Evolutionary conservation across 345 rosid genomes (phyloP).

Genomic region (Linum lewisii): DNA sequence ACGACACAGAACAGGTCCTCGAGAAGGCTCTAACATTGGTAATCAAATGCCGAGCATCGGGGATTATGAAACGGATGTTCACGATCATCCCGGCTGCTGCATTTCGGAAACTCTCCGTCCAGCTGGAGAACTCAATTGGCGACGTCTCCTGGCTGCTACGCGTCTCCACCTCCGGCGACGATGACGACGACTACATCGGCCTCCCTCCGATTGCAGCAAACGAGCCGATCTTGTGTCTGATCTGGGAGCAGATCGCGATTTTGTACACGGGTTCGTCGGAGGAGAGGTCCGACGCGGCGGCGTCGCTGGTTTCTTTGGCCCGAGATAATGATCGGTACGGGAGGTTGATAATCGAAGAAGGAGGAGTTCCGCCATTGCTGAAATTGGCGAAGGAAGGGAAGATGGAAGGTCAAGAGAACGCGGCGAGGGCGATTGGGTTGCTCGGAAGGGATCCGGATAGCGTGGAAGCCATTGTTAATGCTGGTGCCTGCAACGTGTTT

Average conservation of each 20-base stretch:
- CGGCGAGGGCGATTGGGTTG: slow-evolving; percentile 69
- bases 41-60: slow-evolving; percentile 55
- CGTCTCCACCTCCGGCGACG: slow-evolving; percentile 47
- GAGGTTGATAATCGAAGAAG: slow-evolving; percentile 75
- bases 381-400: slow-evolving; percentile 68
- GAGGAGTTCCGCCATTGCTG: slow-evolving; percentile 70
- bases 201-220: slow-evolving; percentile 80
- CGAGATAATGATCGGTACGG: slow-evolving; percentile 72
- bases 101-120: slow-evolving; percentile 47
- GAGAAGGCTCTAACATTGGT: slow-evolving; percentile 52
- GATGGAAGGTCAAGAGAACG: slow-evolving; percentile 69
- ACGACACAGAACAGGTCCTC: slow-evolving; percentile 68
- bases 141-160: slow-evolving; percentile 74
- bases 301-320: slow-evolving; percentile 68
- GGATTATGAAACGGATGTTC: slow-evolving; percentile 62
- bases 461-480: slow-evolving; percentile 67
- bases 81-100: slow-evolving; percentile 78
- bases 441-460: slow-evolving; percentile 67
- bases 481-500: slow-evolving; percentile 63
- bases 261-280: slow-evolving; percentile 53
- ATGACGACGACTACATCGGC: slow-evolving; percentile 59
- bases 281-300: slow-evolving; percentile 62
- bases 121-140: slow-evolving; percentile 69
- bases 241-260: slow-evolving; percentile 82
- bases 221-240: slow-evolving; percentile 73